A percentile compares a stretch with the other conserved stretches of the same genome.
phyloP scores from a whole-genome alignment of 306 rosid species.

The Psophocarpus tetragonolobus region DNA sequence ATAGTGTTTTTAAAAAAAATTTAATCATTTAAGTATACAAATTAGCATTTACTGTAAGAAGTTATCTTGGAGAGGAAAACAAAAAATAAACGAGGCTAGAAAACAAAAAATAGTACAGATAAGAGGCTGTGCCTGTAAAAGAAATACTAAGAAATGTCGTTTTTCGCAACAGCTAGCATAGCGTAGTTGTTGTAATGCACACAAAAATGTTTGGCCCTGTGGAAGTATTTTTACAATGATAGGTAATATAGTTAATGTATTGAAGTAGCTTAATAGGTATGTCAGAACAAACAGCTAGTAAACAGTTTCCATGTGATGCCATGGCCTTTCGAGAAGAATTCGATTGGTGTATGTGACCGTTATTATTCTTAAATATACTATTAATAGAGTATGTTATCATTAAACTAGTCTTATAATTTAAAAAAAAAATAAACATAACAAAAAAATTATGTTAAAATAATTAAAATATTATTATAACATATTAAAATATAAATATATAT shows the following conservation, averaged over 20 bases:
- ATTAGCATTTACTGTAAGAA: not conserved
- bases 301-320: slow-evolving; percentile 71
- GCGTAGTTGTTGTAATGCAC: too few species aligned
- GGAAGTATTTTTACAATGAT: not conserved
- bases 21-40: not conserved
- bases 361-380: slow-evolving; percentile 35
- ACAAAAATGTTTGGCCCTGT: slow-evolving; percentile 23
- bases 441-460: too few species aligned
- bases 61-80: not conserved
- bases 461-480: too few species aligned
- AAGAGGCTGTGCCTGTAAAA: slow-evolving; percentile 37
- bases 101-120: slow-evolving; percentile 31
- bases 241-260: not conserved
- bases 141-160: slow-evolving; percentile 54
- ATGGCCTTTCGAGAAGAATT: slow-evolving; percentile 59
- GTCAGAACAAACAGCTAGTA: slow-evolving; percentile 43
- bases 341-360: slow-evolving; percentile 67
- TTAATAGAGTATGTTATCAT: too few species aligned
- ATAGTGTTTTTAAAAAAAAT: too few species aligned
- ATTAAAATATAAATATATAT: too few species aligned
- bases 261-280: slow-evolving; percentile 26
- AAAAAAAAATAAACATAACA: too few species aligned
- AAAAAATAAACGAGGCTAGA: not conserved
- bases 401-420: too few species aligned
- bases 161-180: slow-evolving; percentile 24